Evolutionary conservation across 106 monocot genomes (phyloP), one percentile per base, ranked within the genome.

Genomic region (Iris macrosiphon): DNA sequence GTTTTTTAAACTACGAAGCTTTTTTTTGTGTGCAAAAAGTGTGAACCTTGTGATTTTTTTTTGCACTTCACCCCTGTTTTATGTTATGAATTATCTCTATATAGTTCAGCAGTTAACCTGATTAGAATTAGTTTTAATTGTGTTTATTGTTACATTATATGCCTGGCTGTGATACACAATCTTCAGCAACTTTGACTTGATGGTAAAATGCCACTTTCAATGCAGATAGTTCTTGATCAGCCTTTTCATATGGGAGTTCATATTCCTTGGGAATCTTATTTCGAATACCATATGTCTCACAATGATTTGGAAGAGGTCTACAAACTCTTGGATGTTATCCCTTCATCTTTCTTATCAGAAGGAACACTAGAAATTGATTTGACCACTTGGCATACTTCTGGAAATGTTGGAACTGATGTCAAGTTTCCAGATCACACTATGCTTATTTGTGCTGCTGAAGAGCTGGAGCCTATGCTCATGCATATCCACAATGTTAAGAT

Each of bases 141-240:
- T 49, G 26, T 27, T 49, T 14, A 29, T 27, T 46, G 46, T n/a
- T n/a, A n/a, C n/a, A n/a, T n/a, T n/a, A n/a, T n/a, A n/a, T n/a
- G n/a, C n/a, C n/a, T n/a, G n/a, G n/a, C n/a, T n/a, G n/a, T n/a
- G n/a, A n/a, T n/a, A n/a, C n/a, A n/a, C n/a, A n/a, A n/a, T n/a
- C n/a, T 35, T 50, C 16, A n/a, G 29, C 0, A 53, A n/a, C n/a
- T n/a, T n/a, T n/a, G n/a, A 7, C 17, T 33, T 31, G 5, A 53
- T 33, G 3, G n/a, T 53, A 3, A 33, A 53, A 53, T 53, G 32
- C 4, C 1, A 47, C 30, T 78, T 59, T 53, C 29, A n/a, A 24
- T 86, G 67, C 84, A 94, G 94, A 76, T 94, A 62, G 52, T 91
- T 52, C 80, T 98, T 55, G 96, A 91, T 70, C 86, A 77, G 40